Conservation (phyloP, 1,284 basidiomycete genomes). For the Neolentinus lepideus region DNA sequence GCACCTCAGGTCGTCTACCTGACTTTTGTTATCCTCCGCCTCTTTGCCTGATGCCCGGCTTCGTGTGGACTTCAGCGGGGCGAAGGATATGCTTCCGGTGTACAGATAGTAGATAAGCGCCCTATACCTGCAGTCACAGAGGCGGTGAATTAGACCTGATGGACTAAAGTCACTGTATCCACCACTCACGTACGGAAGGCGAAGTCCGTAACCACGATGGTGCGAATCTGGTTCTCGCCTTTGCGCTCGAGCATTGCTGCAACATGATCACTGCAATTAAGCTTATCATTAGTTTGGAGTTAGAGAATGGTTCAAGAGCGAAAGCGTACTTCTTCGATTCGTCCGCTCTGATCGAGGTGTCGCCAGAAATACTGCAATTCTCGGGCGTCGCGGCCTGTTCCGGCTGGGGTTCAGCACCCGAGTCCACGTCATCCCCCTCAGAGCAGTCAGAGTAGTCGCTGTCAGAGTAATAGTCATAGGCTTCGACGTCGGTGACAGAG, state of each 20-base stretch:
- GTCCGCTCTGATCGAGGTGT: neutral
- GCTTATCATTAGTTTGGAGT: too few relatives aligned
- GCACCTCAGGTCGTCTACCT: neutral
- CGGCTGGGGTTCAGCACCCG: neutral
- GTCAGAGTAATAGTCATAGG: slow-evolving; percentile 9
- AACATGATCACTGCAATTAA: too few relatives aligned
- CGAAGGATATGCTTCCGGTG: neutral
- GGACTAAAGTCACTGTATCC: neutral
- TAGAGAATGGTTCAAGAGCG: too few relatives aligned
- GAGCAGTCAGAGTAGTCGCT: slow-evolving; percentile 8
- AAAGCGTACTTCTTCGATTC: too few relatives aligned
- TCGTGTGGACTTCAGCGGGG: neutral
- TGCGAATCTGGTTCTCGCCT: neutral
- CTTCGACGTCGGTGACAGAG: neutral
- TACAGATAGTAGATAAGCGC: neutral
- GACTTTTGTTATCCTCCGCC: neutral
- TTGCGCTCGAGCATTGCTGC: neutral
- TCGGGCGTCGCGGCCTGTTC: neutral
- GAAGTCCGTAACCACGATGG: slow-evolving; percentile 13
- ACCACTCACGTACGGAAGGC: slow-evolving; percentile 14
- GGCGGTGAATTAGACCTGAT: too few relatives aligned
- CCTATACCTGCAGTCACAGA: neutral
- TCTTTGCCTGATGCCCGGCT: neutral
- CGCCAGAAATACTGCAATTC: neutral
- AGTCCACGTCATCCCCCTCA: neutral